Evolutionary conservation across 2,329 filamentous ascomycete genomes (phyloP), one percentile per base, ranked within the genome.

Genomic region (Grosmannia clavigera): DNA sequence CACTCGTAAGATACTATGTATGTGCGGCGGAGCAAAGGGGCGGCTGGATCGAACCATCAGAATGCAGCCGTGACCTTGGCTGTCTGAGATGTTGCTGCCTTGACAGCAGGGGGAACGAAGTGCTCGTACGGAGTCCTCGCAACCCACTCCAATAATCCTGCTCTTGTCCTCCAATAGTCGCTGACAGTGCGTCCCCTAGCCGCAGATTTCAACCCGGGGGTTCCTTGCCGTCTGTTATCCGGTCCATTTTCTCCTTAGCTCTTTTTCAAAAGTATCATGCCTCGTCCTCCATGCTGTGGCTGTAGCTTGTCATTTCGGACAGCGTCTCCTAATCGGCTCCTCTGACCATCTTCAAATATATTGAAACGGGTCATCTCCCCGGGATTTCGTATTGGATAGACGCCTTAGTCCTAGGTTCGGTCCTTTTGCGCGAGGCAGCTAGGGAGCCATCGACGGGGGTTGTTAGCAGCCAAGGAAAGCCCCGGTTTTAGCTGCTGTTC

Each of bases 401-500:
- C 43, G 43, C 6, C 22, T 25, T 25, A 29, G 48, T 51, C n/a
- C 10, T 51, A 51, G 48, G 48, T 27, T 51, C 48, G 48, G 48
- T 51, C 48, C 48, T 51, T 27, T 25, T 27, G 25, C 25, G 14
- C 3, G 46, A 22, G 5, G 46, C 46, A 50, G 46, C 46, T 50
- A 50, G 46, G 46, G 43, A 48, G 46, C n/a, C 46, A 50, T 11
- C 11, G 25, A 51, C 48, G 48, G 22, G 48, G 52, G 58, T 29
- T n/a, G 16, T 27, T 33, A 35, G 48, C 11, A 19, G 9, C 54
- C 40, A 54, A 19, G 51, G 38, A 46, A 50, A 27, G 10, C 51
- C 52, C 58, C 38, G 58, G 51, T 35, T 33, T 55, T 59, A 55
- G 58, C 43, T 46, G 51, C 57, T 59, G 57, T n/a, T 59, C 57